Evolutionary conservation across 768 basidiomycete genomes (phyloP).

Genomic region (Xerocomus spinulosus): DNA sequence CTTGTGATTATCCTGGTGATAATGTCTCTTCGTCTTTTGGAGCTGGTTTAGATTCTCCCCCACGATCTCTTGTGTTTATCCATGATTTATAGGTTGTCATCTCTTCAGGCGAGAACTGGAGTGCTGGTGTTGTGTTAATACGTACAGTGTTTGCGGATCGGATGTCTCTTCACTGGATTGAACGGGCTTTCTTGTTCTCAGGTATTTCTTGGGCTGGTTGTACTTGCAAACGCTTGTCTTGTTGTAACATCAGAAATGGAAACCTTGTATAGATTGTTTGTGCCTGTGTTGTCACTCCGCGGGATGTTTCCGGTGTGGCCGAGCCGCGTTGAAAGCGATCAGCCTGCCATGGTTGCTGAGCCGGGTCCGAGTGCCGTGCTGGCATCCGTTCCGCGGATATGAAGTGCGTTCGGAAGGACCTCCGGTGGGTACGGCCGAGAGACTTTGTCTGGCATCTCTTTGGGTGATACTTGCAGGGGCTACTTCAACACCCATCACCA

Average conservation of each 20-base stretch:
- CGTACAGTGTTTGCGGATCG: not conserved
- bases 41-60: constrained; percentile 11
- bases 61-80: constrained; percentile 8
- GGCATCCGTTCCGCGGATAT: too few species aligned
- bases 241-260: constrained; percentile 6
- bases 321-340: not conserved
- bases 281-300: too few species aligned
- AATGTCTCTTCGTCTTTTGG: not conserved
- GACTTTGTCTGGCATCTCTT: too few species aligned
- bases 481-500: not conserved
- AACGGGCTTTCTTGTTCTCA: constrained; percentile 7
- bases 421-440: not conserved
- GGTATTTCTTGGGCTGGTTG: constrained; percentile 14
- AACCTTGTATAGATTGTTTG: too few species aligned
- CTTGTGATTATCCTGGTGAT: constrained; percentile 28
- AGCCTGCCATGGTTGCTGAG: too few species aligned
- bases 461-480: too few species aligned
- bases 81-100: constrained; percentile 11
- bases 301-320: too few species aligned
- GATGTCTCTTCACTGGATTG: constrained; percentile 14
- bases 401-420: too few species aligned
- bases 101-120: constrained; percentile 11
- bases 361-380: too few species aligned
- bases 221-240: not conserved
- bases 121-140: constrained; percentile 6